Conservation (phyloP, 108 stramenopile genomes). For the Ochromonas danica region DNA sequence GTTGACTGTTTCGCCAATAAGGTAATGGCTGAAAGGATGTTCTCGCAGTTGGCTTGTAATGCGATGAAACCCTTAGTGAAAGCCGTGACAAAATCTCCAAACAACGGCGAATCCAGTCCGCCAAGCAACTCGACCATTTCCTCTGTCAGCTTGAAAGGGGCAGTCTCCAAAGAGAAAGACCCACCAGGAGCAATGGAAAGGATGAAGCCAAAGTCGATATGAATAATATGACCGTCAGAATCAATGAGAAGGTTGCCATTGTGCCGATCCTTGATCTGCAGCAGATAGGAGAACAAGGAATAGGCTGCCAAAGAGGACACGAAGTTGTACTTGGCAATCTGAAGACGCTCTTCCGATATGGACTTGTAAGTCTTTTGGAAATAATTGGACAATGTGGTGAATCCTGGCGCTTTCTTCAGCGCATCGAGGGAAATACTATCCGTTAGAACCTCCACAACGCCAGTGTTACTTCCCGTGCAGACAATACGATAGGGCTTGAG, state of each 20-base stretch:
- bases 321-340: slow-evolving; percentile 49
- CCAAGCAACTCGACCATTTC: slow-evolving; percentile 94
- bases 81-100: slow-evolving; percentile 88
- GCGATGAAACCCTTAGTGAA: slow-evolving; percentile 93
- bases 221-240: slow-evolving; percentile 91
- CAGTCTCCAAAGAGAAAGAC: slow-evolving; percentile 83
- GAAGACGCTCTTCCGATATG: slow-evolving; percentile 32
- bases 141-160: slow-evolving; percentile 97
- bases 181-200: slow-evolving; percentile 92
- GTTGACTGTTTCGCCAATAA: slow-evolving; percentile 78
- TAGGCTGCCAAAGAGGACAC: slow-evolving; percentile 80
- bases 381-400: slow-evolving; percentile 47
- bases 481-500: slow-evolving; percentile 87
- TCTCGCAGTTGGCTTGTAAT: slow-evolving; percentile 79
- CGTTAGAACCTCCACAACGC: slow-evolving; percentile 37
- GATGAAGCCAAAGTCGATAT: slow-evolving; percentile 98
- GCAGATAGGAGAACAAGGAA: slow-evolving; percentile 87
- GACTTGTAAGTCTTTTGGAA: slow-evolving; percentile 42
- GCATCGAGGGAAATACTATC: slow-evolving; percentile 90
- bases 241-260: slow-evolving; percentile 93
- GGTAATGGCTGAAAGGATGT: slow-evolving; percentile 79
- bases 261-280: slow-evolving; percentile 96
- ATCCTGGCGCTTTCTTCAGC: slow-evolving; percentile 87
- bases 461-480: slow-evolving; percentile 80
- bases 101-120: slow-evolving; percentile 79